Conservation (phyloP, 2,329 filamentous ascomycete genomes). For the Neopestalotiopsis sp. region DNA sequence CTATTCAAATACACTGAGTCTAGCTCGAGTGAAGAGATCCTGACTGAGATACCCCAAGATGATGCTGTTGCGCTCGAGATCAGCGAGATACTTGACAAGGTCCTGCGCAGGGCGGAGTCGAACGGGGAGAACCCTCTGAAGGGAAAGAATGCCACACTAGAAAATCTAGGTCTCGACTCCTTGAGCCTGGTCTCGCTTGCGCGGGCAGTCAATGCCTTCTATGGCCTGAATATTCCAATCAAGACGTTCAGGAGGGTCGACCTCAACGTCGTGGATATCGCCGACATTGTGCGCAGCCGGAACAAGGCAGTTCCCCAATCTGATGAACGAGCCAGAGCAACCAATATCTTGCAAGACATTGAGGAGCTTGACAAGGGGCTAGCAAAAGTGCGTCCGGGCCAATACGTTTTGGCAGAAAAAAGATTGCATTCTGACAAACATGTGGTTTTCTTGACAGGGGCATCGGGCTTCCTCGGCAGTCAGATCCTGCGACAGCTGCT, state of each 20-base stretch:
- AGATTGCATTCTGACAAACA: background rate
- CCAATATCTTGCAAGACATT: conserved; percentile 9
- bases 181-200: background rate
- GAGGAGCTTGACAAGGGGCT: conserved; percentile 2
- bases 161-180: conserved; percentile 7
- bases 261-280: conserved; percentile 3
- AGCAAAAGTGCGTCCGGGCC: background rate
- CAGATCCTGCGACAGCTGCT: conserved; percentile 17
- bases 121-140: background rate
- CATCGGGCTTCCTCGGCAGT: conserved; percentile 14
- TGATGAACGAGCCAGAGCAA: background rate
- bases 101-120: background rate
- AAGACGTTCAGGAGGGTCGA: conserved; percentile 9
- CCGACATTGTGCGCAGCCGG: conserved; percentile 5
- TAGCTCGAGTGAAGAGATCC: conserved; percentile 2
- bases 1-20: background rate
- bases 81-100: conserved; percentile 11
- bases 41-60: conserved; percentile 10
- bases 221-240: conserved; percentile 8
- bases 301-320: background rate
- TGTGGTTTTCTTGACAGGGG: conserved; percentile 13
- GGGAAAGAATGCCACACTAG: conserved; percentile 12
- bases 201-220: background rate
- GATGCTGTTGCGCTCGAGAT: conserved; percentile 10
- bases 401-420: background rate